Percentiles rank a stretch among this genome's conserved stretches.
phyloP scores from a whole-genome alignment of 176 grass and related monocot genomes.

The Sorghum bicolor region DNA sequence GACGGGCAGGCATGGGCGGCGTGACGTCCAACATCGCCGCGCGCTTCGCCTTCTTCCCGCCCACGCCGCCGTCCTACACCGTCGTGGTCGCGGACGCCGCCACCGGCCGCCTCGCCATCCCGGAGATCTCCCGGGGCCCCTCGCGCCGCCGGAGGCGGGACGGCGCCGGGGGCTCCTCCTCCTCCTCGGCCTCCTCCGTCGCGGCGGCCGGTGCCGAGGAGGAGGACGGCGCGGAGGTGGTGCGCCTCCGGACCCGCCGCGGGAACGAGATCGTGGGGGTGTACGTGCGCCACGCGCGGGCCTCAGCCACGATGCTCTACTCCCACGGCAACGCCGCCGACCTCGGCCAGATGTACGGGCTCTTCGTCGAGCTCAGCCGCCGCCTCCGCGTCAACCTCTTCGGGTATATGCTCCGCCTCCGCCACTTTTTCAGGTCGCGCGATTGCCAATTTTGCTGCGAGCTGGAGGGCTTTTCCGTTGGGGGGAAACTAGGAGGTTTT shows the following conservation, averaged over 20 bases:
- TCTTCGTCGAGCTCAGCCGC: slow-evolving; percentile 68
- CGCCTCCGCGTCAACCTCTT: slow-evolving; percentile 63
- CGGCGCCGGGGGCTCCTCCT: slow-evolving; percentile 24
- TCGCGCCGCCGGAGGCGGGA: slow-evolving; percentile 41
- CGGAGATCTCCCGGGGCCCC: slow-evolving; percentile 50
- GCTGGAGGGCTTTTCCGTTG: neutral
- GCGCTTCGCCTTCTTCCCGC: slow-evolving; percentile 92
- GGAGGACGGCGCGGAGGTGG: slow-evolving; percentile 45
- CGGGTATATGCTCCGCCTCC: slow-evolving; percentile 24
- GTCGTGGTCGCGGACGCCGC: slow-evolving; percentile 54
- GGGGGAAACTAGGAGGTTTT: neutral
- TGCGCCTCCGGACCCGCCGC: slow-evolving; percentile 57
- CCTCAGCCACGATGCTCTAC: slow-evolving; percentile 66
- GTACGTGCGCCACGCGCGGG: slow-evolving; percentile 52
- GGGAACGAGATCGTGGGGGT: slow-evolving; percentile 68
- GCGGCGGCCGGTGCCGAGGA: slow-evolving; percentile 15
- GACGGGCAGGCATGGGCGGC: slow-evolving; percentile 56
- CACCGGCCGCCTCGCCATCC: slow-evolving; percentile 66
- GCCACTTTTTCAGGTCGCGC: neutral
- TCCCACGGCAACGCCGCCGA: slow-evolving; percentile 73
- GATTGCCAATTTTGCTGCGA: neutral
- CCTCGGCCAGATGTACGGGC: slow-evolving; percentile 67
- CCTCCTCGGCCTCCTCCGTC: neutral
- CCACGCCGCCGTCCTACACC: slow-evolving; percentile 83
- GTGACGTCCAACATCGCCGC: slow-evolving; percentile 87